These are phyloP conservation scores for Cubamyces sp. DNA, from an alignment of 768 basidiomycete species.

Conservation along the genomic window DNA sequence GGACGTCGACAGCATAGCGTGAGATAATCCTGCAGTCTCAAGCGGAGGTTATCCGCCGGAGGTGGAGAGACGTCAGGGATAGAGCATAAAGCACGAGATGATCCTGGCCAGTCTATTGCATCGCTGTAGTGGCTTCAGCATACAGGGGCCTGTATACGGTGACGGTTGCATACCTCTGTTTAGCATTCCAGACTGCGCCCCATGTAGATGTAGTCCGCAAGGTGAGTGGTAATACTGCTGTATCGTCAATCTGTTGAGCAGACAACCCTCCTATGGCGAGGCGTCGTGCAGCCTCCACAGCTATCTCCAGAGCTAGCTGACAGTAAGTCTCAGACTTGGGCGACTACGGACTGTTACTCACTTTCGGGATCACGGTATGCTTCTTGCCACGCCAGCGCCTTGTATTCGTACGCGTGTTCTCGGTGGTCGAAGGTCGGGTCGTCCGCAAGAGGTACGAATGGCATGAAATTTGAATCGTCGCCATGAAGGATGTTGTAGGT, in stretches of 20 bases:
- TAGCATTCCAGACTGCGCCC: conserved; percentile 16
- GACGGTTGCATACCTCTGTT: conserved; percentile 24
- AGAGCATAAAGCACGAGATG: not conserved
- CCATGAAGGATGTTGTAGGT: conserved; percentile 52
- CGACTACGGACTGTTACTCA: conserved; percentile 31
- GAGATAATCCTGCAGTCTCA: conserved; percentile 24
- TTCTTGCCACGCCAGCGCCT: conserved; percentile 54
- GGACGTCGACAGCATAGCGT: conserved; percentile 31
- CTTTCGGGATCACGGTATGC: conserved; percentile 43
- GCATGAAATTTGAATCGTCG: conserved; percentile 60
- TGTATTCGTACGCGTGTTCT: conserved; percentile 47
- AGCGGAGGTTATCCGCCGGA: conserved; percentile 11
- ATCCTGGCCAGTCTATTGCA: conserved; percentile 30
- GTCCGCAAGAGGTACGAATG: conserved; percentile 66
- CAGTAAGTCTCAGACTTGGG: conserved; percentile 33
- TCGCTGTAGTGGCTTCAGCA: conserved; percentile 34
- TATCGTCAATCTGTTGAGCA: conserved; percentile 51
- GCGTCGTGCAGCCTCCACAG: conserved; percentile 50
- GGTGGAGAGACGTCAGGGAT: conserved; percentile 17
- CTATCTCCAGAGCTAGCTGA: conserved; percentile 46
- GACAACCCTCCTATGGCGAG: conserved; percentile 45
- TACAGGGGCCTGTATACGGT: not conserved
- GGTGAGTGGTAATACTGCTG: conserved; percentile 46
- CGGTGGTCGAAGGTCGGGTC: conserved; percentile 54
- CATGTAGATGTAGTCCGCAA: conserved; percentile 28